Conservation (phyloP, 148 eudicot species). For the Heliosperma pusillum region DNA sequence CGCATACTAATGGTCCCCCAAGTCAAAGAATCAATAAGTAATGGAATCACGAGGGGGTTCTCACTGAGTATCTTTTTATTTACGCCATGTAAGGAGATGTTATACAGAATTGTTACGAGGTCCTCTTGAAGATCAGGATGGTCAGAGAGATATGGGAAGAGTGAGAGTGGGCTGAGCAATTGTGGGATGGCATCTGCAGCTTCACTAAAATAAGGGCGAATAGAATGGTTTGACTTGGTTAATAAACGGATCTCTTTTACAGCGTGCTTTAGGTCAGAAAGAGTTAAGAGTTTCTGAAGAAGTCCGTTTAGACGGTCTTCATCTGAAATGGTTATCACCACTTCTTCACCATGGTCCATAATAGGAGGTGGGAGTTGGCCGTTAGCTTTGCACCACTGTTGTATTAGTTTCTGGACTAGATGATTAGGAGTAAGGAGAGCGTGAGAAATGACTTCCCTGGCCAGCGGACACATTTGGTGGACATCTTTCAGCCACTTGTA, state of each 20-base stretch:
- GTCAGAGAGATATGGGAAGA: constrained; percentile 8
- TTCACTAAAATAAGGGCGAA: constrained; percentile 42
- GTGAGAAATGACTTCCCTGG: constrained; percentile 68
- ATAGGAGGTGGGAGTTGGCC: constrained; percentile 44
- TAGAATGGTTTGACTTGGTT: constrained; percentile 37
- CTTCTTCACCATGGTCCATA: constrained; percentile 37
- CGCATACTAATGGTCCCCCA: constrained; percentile 34
- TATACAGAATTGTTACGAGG: constrained; percentile 40
- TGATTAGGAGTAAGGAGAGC: constrained; percentile 59
- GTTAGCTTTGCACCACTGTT: constrained; percentile 62
- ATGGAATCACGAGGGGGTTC: constrained; percentile 34
- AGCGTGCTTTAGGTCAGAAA: constrained; percentile 58
- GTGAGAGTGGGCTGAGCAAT: constrained; percentile 32
- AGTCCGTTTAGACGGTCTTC: constrained; percentile 35
- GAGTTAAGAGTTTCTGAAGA: constrained; percentile 49
- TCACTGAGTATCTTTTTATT: constrained; percentile 41
- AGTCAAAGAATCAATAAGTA: constrained; percentile 41
- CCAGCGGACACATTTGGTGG: constrained; percentile 59
- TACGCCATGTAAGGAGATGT: constrained; percentile 35
- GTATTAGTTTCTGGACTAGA: constrained; percentile 56
- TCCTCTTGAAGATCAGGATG: constrained; percentile 49
- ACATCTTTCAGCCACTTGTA: constrained; percentile 69
- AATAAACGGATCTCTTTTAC: constrained; percentile 46
- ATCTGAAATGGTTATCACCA: constrained; percentile 42
- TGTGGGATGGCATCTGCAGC: constrained; percentile 34